Percentiles rank a stretch among this genome's conserved stretches.
Evolutionary conservation across 2,329 filamentous ascomycete species (phyloP).

Genomic region (Orbilia quercus): DNA sequence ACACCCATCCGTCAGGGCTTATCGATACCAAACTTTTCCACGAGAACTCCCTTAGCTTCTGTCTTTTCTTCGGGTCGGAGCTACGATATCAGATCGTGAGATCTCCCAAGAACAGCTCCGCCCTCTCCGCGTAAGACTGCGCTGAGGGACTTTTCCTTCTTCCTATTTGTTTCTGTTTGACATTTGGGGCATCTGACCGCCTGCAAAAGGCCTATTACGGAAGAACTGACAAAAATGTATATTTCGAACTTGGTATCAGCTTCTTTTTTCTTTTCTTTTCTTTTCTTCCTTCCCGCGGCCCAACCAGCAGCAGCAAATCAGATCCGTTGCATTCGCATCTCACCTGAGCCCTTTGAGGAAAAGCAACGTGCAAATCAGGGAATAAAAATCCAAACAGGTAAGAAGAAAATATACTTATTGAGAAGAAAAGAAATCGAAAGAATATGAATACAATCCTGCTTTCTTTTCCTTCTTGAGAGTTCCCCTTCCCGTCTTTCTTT

Average conservation of each 20-base stretch:
- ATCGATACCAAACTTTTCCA: slow-evolving; percentile 42
- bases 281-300: too few relatives aligned
- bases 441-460: slow-evolving; percentile 37
- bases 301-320: slow-evolving; percentile 54
- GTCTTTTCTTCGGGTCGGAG: slow-evolving; percentile 14
- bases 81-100: slow-evolving; percentile 32
- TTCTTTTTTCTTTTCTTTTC: too few relatives aligned
- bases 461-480: slow-evolving; percentile 35
- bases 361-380: slow-evolving; percentile 20
- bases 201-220: slow-evolving; percentile 39
- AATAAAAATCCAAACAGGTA: not conserved
- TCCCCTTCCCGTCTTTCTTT: slow-evolving; percentile 46
- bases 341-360: slow-evolving; percentile 25
- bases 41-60: too few relatives aligned
- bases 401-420: not conserved
- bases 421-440: slow-evolving; percentile 24
- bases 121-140: slow-evolving; percentile 36
- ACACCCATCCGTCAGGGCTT: slow-evolving; percentile 8
- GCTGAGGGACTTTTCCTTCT: slow-evolving; percentile 27
- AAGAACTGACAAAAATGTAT: slow-evolving; percentile 6
- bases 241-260: slow-evolving; percentile 31
- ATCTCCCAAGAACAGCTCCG: slow-evolving; percentile 37
- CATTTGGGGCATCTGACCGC: slow-evolving; percentile 48
- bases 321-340: slow-evolving; percentile 46
- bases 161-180: slow-evolving; percentile 10